Conservation (phyloP, 208 protist species). For the Acanthamoeba divionensis region DNA sequence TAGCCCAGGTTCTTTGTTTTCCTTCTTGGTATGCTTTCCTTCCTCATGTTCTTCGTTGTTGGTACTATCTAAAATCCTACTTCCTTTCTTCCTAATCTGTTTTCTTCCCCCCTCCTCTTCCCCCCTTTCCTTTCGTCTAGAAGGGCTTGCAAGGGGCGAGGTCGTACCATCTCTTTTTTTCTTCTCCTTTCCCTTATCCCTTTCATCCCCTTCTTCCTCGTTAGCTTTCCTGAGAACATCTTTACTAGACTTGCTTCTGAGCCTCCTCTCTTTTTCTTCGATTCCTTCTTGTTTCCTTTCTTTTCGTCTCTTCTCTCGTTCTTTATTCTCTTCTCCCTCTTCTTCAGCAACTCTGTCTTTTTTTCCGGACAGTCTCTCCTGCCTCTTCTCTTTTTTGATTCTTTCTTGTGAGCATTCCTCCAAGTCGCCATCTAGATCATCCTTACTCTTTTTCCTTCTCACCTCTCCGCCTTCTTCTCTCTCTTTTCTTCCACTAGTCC, state of each 20-base stretch:
- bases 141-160: not conserved
- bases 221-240: too few species aligned
- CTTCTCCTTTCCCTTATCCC: not conserved
- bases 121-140: not conserved
- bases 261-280: too few species aligned
- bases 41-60: not conserved
- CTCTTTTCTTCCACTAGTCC: not conserved
- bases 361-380: not conserved
- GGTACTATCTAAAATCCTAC: not conserved
- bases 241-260: too few species aligned
- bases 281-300: not conserved
- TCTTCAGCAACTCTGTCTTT: not conserved
- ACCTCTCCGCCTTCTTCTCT: too few species aligned
- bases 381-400: not conserved
- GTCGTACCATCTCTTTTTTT: not conserved
- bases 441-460: too few species aligned
- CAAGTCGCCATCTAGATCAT: not conserved
- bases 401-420: not conserved
- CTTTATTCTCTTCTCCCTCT: not conserved
- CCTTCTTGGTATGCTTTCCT: not conserved
- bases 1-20: not conserved
- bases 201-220: not conserved
- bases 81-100: not conserved
- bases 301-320: conserved; percentile 27
- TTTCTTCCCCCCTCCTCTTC: not conserved